phyloP scores from a whole-genome alignment of 2,329 filamentous ascomycete genomes.

The Ceratocystis papillata region DNA sequence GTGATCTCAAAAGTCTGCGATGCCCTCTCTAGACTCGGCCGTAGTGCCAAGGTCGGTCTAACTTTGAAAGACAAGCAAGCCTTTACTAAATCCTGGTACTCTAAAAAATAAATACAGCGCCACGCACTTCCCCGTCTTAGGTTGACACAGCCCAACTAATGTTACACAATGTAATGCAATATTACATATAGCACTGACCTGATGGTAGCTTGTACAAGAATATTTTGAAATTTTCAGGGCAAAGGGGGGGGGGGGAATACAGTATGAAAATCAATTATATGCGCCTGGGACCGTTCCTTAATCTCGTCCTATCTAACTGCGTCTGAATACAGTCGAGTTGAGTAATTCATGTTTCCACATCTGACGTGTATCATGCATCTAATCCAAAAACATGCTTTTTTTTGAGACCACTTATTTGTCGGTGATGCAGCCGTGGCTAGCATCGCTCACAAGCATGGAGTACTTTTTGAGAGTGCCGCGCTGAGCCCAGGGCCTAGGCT shows the following conservation, averaged over 20 bases:
- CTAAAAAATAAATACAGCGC: slow-evolving; percentile 30
- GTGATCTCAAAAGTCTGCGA: slow-evolving; percentile 73
- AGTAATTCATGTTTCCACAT: not conserved
- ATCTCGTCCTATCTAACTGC: slow-evolving; percentile 11
- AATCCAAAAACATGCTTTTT: not conserved
- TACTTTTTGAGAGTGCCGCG: slow-evolving; percentile 63
- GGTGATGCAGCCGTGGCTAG: slow-evolving; percentile 50
- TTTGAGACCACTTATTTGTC: slow-evolving; percentile 29
- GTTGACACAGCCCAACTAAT: not conserved
- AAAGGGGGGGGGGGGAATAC: not conserved
- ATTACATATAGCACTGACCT: not conserved
- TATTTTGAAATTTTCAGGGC: no score
- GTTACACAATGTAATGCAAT: not conserved
- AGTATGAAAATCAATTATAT: slow-evolving; percentile 21
- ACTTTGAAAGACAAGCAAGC: slow-evolving; percentile 71
- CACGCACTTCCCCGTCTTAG: not conserved
- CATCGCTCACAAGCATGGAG: slow-evolving; percentile 47
- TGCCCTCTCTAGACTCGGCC: slow-evolving; percentile 70
- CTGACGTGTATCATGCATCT: not conserved
- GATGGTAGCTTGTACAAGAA: no score
- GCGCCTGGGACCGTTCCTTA: slow-evolving; percentile 21
- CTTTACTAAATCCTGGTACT: slow-evolving; percentile 61
- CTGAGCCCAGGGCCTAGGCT: slow-evolving; percentile 39
- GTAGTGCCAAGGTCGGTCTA: slow-evolving; percentile 80
- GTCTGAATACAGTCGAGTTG: not conserved